Evolutionary conservation across 2,329 filamentous ascomycete genomes (phyloP), one percentile per base, ranked within the genome.

Genomic region (Penicillium sp.): DNA sequence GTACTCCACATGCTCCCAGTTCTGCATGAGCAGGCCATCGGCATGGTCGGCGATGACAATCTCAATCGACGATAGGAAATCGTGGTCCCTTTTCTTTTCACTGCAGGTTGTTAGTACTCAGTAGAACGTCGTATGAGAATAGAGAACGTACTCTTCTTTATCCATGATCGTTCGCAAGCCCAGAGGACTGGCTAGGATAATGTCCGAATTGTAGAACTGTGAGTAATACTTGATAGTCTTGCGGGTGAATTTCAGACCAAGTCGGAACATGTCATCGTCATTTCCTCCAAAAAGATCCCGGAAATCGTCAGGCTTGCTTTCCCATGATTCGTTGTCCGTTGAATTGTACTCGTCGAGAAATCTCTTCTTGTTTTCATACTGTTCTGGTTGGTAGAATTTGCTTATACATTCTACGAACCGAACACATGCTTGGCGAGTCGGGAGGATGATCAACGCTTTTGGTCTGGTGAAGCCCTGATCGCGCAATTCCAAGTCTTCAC

Each of bases 401-500:
- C 87, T 86, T 46, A 99, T 91, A 42, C 83, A 83, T 49, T 95
- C 85, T 38, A 96, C 80, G 64, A 89, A 87, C 50, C 86, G 85
- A 26, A 89, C 88, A 63, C 91, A 96, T 0, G 91, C 87, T 67
- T 97, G 87, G 55, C 92, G 85, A 0, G 94, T 97, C 3, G 94
- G 93, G 0, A 97, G 78, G 18, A 99, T 79, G 71, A 97, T 90
- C 20, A 99, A 81, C 6, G 97, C 87, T 69, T 97, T 97, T 7
- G 94, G 94, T 5, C 94, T 81, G 0, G 93, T 97, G 72, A 97
- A 99, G 0, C 94, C 94, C 73, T 99, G 94, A 64, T 99, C 94
- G 61, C 91, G 85, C 18, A 91, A 79, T 63, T 96, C 91, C 4
- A 89, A 75, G 38, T 89, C 86, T 16, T 81, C 80, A 9, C 82